These are phyloP conservation scores for Trichoderma oligosporum DNA, from an alignment of 2,329 filamentous ascomycete genomes.

Conservation along the genomic window DNA sequence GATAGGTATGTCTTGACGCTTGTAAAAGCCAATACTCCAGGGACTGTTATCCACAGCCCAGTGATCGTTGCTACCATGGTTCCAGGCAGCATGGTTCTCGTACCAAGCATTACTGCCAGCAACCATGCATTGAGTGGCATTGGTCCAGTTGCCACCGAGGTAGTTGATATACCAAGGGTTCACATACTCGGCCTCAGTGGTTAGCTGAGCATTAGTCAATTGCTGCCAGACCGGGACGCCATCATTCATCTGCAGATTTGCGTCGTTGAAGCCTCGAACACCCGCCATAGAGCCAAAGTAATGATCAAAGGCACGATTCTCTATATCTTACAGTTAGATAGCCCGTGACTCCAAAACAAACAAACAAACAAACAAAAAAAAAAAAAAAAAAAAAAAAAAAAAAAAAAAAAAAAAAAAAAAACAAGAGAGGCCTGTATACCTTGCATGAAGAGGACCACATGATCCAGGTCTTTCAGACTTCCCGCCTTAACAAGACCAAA, in stretches of 20 bases:
- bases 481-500: slow-evolving; percentile 7
- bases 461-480: slow-evolving; percentile 43
- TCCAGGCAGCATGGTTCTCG: slow-evolving; percentile 50
- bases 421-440: slow-evolving; percentile 24
- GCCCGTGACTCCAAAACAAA: too few relatives aligned
- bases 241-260: slow-evolving; percentile 50
- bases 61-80: slow-evolving; percentile 48
- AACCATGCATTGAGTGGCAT: slow-evolving; percentile 53
- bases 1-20: slow-evolving; percentile 49
- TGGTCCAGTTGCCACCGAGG: slow-evolving; percentile 45
- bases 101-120: slow-evolving; percentile 51
- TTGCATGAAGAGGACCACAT: slow-evolving; percentile 58
- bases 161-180: slow-evolving; percentile 55
- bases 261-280: slow-evolving; percentile 53
- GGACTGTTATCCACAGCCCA: slow-evolving; percentile 54
- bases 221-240: slow-evolving; percentile 46
- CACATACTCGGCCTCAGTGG: slow-evolving; percentile 39
- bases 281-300: slow-evolving; percentile 56
- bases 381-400: too few relatives aligned
- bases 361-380: not conserved
- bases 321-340: slow-evolving; percentile 19
- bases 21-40: slow-evolving; percentile 50
- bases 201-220: slow-evolving; percentile 38
- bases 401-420: too few relatives aligned
- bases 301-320: slow-evolving; percentile 40